Base-by-base conservation (phyloP, 768 basidiomycete species). In the Boletellus ananas region DNA sequence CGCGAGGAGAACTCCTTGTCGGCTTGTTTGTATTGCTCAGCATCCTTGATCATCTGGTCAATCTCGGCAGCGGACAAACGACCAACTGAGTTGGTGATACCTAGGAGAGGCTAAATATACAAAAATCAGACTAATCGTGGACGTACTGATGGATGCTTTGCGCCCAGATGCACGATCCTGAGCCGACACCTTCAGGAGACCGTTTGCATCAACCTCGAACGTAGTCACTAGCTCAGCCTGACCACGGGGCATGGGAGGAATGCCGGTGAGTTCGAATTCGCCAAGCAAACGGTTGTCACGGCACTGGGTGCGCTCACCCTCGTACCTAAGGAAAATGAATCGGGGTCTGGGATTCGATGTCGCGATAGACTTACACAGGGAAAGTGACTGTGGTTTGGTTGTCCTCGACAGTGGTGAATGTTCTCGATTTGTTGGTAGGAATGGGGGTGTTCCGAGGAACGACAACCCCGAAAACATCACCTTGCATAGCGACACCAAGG, bases 361-460 rank as follows among this genome's bases (percentile, higher is more conserved):
- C 5, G 29, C 10, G 29, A 29, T 29, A 14, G 11, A 66, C 83
- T 65, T 75, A 87, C 83, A 99, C 96, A 62, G 96, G 96, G 92
- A 98, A 99, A 58, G 95, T 97, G 76, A 99, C 96, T 54, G 91
- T 95, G 55, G 96, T 99, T 76, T 98, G 96, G 81, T 98, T 99
- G 80, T 99, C 96, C 83, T 99, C 96, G 57, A 99, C 96, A 47
- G 96, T 99, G 61, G 96, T 99, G 82, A 99, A 99, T 44, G 90
- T 90, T 67, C 96, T 82, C 34, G 93, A 94, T 78, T 98, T 99
- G 85, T 94, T 98, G 70, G 95, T 94, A 50, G 96, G 96, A 72
- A 99, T 98, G 63, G 95, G 93, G 58, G 96, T 98, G 81, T 99
- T 99, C 63, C 96, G 90, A 67, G 95, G 95, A 63, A 99, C 94